Evolutionary conservation across 2,329 filamentous ascomycete species (phyloP), one percentile per base, ranked within the genome.

Genomic region (Aspergillus udagawae): DNA sequence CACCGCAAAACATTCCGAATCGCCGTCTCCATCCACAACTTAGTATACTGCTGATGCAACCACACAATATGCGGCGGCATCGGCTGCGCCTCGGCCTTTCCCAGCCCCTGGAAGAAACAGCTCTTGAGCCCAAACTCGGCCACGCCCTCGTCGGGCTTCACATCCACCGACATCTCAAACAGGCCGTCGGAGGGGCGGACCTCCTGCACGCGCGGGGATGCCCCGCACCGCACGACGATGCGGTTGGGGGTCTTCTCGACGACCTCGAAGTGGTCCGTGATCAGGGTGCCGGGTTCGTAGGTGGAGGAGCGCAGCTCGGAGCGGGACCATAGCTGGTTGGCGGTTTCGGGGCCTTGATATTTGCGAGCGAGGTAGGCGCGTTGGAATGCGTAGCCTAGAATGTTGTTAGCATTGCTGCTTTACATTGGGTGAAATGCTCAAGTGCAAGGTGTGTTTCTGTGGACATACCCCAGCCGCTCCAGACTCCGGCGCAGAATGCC

Each of bases 241-340:
- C 80, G 76, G 6, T 79, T 79, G 0, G 82, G 75, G 0, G 82
- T 86, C 73, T 87, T 87, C 53, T 86, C 82, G 1, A 90, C 75
- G 0, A 90, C 86, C 70, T 90, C 85, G 67, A 90, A 90, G 71
- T 90, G 87, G 68, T 90, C 86, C 3, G 84, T 88, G 56, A 90
- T 82, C 44, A 78, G 68, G 1, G 87, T 88, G 35, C 87, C 87
- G 42, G 81, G 77, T 21, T 85, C 81, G 67, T 90, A 90, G 9
- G 63, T 78, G 56, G 78, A 84, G n/a, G 73, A 64, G 5, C 78
- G 70, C 1, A 90, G 80, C 52, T 86, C 79, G 10, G 79, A 72
- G 3, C 70, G 75, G 2, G 80, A 79, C 86, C 87, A 90, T 1
- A 90, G 80, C 61, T 89, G 84, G 49, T 76, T 66, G 1, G 79